These are phyloP conservation scores for Pisolithus albus DNA, from an alignment of 768 basidiomycete genomes.

Conservation along the genomic window DNA sequence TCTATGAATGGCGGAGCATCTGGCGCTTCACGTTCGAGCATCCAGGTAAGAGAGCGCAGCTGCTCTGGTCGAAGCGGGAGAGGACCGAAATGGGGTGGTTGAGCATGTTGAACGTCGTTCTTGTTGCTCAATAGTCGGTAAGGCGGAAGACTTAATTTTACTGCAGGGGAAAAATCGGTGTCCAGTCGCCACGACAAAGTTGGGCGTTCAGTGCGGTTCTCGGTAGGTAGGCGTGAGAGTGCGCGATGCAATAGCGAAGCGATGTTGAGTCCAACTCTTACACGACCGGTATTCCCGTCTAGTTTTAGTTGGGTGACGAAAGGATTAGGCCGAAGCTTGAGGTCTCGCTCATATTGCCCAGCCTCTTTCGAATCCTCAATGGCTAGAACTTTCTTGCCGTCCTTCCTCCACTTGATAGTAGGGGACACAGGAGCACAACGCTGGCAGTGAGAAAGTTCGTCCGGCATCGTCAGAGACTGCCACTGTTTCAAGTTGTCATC, in stretches of 20 bases:
- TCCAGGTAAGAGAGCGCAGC: slow-evolving; percentile 87
- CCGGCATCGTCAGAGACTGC: slow-evolving; percentile 47
- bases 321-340: slow-evolving; percentile 80
- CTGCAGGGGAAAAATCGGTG: slow-evolving; percentile 66
- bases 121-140: slow-evolving; percentile 76
- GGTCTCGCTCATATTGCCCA: slow-evolving; percentile 79
- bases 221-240: slow-evolving; percentile 65
- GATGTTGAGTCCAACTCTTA: slow-evolving; percentile 84
- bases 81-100: slow-evolving; percentile 71
- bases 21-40: slow-evolving; percentile 70
- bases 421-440: slow-evolving; percentile 81
- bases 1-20: slow-evolving; percentile 74
- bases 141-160: slow-evolving; percentile 50
- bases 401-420: slow-evolving; percentile 64
- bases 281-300: slow-evolving; percentile 54
- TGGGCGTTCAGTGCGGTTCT: slow-evolving; percentile 37
- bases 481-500: slow-evolving; percentile 60
- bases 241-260: slow-evolving; percentile 85
- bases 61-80: slow-evolving; percentile 76
- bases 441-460: slow-evolving; percentile 52
- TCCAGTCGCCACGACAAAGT: slow-evolving; percentile 74
- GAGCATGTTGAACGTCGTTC: slow-evolving; percentile 56
- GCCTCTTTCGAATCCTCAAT: slow-evolving; percentile 84
- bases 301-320: slow-evolving; percentile 81
- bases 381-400: slow-evolving; percentile 52